Conservation (phyloP, 495 filamentous ascomycete species). For the Beverwykella pulmonaria region DNA sequence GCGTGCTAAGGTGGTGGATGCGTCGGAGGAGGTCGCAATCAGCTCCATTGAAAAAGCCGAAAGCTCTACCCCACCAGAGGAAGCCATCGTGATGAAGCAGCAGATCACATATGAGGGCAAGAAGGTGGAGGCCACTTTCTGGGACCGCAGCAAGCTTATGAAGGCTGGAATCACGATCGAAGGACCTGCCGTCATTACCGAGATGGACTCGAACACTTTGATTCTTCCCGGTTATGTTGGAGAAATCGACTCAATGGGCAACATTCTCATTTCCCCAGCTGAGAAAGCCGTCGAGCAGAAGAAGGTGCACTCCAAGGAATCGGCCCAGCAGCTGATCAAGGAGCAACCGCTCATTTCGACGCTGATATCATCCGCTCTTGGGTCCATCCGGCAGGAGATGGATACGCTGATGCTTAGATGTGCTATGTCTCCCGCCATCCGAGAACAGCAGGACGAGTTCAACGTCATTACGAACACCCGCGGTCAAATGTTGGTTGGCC, state of each 20-base stretch:
- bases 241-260: constrained; percentile 51
- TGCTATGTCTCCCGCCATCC: constrained; percentile 56
- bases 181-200: constrained; percentile 54
- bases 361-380: constrained; percentile 51
- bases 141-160: constrained; percentile 51
- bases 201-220: constrained; percentile 57
- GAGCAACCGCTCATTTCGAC: constrained; percentile 37
- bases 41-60: constrained; percentile 43
- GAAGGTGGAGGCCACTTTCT: constrained; percentile 47
- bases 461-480: constrained; percentile 55
- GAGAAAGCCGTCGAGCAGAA: constrained; percentile 39
- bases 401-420: constrained; percentile 56
- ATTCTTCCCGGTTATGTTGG: constrained; percentile 53
- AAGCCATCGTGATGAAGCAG: constrained; percentile 39
- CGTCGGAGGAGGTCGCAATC: constrained; percentile 47
- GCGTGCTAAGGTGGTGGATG: constrained; percentile 51
- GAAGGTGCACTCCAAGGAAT: constrained; percentile 33
- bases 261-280: constrained; percentile 52
- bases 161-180: constrained; percentile 46
- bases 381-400: constrained; percentile 55
- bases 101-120: constrained; percentile 50
- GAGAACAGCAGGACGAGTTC: constrained; percentile 58
- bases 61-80: constrained; percentile 39
- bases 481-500: constrained; percentile 56
- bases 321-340: constrained; percentile 45